These are phyloP conservation scores for Myxozyma mucilagina DNA, from an alignment of 805 yeast species.

Conservation along the genomic window DNA sequence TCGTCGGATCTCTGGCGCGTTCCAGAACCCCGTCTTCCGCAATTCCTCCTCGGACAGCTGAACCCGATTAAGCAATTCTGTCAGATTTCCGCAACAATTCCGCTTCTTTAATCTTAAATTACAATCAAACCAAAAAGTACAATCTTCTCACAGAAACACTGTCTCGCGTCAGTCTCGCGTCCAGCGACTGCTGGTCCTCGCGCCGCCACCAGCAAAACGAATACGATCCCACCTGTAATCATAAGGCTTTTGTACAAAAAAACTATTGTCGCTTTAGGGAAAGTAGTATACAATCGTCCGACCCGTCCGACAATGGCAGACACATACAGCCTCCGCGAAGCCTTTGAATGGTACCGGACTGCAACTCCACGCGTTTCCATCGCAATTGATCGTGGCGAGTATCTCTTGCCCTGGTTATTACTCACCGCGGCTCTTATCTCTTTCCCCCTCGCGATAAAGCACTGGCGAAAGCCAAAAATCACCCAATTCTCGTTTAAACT, in stretches of 20 bases:
- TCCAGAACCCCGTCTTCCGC: too few relatives aligned
- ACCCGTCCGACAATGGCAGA: background rate
- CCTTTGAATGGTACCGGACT: background rate
- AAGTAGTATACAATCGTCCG: background rate
- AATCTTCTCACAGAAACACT: background rate
- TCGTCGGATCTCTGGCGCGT: too few relatives aligned
- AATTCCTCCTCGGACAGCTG: too few relatives aligned
- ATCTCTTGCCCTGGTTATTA: background rate
- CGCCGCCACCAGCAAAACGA: background rate
- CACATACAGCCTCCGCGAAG: background rate
- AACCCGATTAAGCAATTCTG: too few relatives aligned
- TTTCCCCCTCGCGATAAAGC: background rate
- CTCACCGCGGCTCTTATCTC: background rate
- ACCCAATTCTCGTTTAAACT: background rate
- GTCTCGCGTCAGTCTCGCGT: background rate
- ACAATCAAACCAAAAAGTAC: too few relatives aligned
- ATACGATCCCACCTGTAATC: background rate
- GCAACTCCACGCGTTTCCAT: background rate
- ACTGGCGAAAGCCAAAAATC: background rate
- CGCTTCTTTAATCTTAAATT: too few relatives aligned
- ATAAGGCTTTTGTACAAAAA: background rate
- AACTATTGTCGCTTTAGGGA: background rate
- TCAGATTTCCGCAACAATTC: too few relatives aligned
- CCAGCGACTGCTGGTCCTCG: background rate
- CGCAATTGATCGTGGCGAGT: background rate